A percentile compares a stretch with the other conserved stretches of the same genome.
phyloP scores from a whole-genome alignment of 78 protist genomes.

The Capsaspora owczarzaki region DNA sequence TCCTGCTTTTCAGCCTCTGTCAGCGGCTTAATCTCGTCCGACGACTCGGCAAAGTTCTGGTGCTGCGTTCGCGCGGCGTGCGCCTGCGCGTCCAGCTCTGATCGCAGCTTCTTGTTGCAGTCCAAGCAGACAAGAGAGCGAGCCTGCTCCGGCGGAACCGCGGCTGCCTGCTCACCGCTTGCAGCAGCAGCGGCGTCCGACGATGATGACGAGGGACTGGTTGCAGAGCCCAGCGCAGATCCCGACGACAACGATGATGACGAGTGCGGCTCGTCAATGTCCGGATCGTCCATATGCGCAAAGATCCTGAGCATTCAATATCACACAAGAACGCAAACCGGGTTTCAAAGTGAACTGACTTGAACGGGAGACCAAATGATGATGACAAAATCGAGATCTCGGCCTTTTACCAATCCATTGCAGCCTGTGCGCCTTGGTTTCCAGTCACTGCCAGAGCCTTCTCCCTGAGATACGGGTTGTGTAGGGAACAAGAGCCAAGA shows the following conservation, averaged over 20 bases:
- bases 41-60: constrained; percentile 14
- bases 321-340: background rate
- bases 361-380: background rate
- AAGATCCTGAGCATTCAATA: background rate
- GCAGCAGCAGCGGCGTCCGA: background rate
- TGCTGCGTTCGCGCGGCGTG: constrained; percentile 17
- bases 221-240: background rate
- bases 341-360: background rate
- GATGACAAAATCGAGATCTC: background rate
- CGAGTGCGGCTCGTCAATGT: background rate
- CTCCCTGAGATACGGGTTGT: background rate
- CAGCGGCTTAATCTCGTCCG: constrained; percentile 21
- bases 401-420: background rate
- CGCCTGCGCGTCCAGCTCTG: constrained; percentile 1
- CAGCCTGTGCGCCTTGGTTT: background rate
- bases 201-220: background rate
- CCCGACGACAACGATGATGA: background rate
- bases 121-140: background rate
- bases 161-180: background rate
- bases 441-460: background rate
- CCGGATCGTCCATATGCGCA: background rate
- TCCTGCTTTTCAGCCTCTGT: constrained; percentile 13
- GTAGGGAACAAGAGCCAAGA: too few relatives aligned
- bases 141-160: background rate
- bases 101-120: constrained; percentile 2